Evolutionary conservation across 2,329 filamentous ascomycete species (phyloP).

Genomic region (Acrocalymma vagum): DNA sequence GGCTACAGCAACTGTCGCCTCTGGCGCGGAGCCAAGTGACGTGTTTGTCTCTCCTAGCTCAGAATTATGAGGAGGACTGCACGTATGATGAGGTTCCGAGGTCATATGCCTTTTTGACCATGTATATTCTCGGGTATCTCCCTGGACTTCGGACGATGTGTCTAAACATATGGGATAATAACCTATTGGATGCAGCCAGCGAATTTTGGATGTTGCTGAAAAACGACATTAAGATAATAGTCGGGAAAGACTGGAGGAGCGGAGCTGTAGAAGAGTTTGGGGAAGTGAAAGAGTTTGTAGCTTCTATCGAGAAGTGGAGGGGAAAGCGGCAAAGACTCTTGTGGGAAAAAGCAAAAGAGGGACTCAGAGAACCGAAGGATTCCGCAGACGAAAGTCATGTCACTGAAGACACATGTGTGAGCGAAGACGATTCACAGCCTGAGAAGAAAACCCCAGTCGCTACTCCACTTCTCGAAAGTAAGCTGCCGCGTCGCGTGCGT

Average conservation of each 20-base stretch:
- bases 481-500: too few species aligned
- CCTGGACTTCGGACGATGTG: conserved; percentile 22
- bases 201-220: conserved; percentile 20
- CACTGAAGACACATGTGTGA: too few species aligned
- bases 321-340: not conserved
- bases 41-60: conserved; percentile 29
- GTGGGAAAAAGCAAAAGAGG: too few species aligned
- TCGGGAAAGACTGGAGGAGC: conserved; percentile 10
- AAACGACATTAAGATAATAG: conserved; percentile 14
- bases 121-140: conserved; percentile 21
- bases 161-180: conserved; percentile 26
- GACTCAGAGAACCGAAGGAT: too few species aligned
- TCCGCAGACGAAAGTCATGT: too few species aligned
- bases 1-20: conserved; percentile 25
- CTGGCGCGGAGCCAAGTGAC: conserved; percentile 27
- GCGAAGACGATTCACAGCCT: too few species aligned
- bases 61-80: conserved; percentile 42
- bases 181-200: conserved; percentile 9
- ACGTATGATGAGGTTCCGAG: conserved; percentile 9
- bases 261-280: conserved; percentile 9
- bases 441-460: too few species aligned
- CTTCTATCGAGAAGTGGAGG: conserved; percentile 2
- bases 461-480: too few species aligned
- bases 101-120: conserved; percentile 26
- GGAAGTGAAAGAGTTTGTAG: conserved; percentile 10